These are phyloP conservation scores for Lasiosphaeria hispida DNA, from an alignment of 495 filamentous ascomycete species.

Conservation along the genomic window DNA sequence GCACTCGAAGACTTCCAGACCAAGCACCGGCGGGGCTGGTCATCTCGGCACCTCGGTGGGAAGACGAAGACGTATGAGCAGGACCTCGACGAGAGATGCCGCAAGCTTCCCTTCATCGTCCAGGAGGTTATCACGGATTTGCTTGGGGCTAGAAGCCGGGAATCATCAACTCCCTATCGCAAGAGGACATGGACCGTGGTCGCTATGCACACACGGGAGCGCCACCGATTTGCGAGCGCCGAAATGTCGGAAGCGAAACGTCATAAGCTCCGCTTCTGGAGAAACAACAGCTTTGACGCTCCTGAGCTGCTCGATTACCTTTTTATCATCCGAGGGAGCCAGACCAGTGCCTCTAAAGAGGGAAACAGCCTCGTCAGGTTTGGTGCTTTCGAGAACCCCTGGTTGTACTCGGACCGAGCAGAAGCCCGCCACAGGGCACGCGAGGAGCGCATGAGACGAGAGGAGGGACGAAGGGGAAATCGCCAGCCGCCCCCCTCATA, in stretches of 20 bases:
- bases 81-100: slow-evolving; percentile 24
- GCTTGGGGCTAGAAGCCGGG: slow-evolving; percentile 12
- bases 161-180: slow-evolving; percentile 20
- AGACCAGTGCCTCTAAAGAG: slow-evolving; percentile 11
- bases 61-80: slow-evolving; percentile 27
- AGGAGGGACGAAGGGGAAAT: neutral
- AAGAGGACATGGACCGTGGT: slow-evolving; percentile 26
- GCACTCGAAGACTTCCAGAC: slow-evolving; percentile 18
- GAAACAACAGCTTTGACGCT: slow-evolving; percentile 12
- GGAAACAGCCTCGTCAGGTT: slow-evolving; percentile 6
- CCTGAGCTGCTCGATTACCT: slow-evolving; percentile 12
- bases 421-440: slow-evolving; percentile 8
- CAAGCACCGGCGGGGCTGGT: slow-evolving; percentile 21
- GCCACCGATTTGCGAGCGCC: slow-evolving; percentile 17
- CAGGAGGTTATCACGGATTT: slow-evolving; percentile 13
- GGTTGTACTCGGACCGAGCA: slow-evolving; percentile 12
- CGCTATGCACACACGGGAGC: slow-evolving; percentile 14
- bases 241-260: slow-evolving; percentile 19
- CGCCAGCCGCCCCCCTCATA: slow-evolving; percentile 14
- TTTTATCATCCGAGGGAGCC: slow-evolving; percentile 24
- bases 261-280: slow-evolving; percentile 25
- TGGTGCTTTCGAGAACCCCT: slow-evolving; percentile 17
- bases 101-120: slow-evolving; percentile 9
- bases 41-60: slow-evolving; percentile 12
- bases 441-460: slow-evolving; percentile 7